phyloP scores from a whole-genome alignment of 305 asterid species.

The Nicotiana rustica region DNA sequence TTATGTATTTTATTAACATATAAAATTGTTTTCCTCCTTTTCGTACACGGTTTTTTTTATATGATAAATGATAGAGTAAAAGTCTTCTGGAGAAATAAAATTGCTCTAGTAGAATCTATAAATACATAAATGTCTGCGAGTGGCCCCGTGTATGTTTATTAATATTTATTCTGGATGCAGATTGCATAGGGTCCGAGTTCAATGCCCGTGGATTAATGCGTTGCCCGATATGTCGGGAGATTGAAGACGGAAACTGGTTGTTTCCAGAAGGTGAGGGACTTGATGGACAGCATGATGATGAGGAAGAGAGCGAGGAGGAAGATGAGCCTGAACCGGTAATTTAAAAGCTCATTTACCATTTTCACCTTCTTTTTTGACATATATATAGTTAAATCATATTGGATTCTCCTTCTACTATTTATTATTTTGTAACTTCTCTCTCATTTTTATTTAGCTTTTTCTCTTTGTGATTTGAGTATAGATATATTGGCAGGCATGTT shows the following conservation, averaged over 20 bases:
- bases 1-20: not conserved
- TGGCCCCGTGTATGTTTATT: no score
- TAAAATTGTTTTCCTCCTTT: not conserved
- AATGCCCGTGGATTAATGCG: constrained; percentile 34
- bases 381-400: no score
- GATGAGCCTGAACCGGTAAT: not conserved
- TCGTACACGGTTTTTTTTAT: not conserved
- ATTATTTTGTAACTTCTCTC: not conserved
- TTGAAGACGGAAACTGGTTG: constrained; percentile 34
- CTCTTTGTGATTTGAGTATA: not conserved
- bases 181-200: constrained; percentile 37
- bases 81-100: not conserved
- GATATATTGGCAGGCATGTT: not conserved
- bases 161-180: not conserved
- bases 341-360: not conserved
- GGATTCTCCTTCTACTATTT: no score
- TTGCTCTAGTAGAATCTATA: not conserved
- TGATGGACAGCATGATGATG: not conserved
- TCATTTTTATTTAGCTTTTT: not conserved
- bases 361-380: no score
- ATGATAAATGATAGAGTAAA: not conserved
- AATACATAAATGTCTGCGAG: no score
- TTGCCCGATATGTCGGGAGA: constrained; percentile 37
- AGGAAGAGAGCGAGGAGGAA: not conserved
- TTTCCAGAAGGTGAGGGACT: not conserved